A percentile compares a stretch with the other conserved stretches of the same genome.
Conservation (phyloP, 495 filamentous ascomycete genomes). For the Penicillium ucsense region DNA sequence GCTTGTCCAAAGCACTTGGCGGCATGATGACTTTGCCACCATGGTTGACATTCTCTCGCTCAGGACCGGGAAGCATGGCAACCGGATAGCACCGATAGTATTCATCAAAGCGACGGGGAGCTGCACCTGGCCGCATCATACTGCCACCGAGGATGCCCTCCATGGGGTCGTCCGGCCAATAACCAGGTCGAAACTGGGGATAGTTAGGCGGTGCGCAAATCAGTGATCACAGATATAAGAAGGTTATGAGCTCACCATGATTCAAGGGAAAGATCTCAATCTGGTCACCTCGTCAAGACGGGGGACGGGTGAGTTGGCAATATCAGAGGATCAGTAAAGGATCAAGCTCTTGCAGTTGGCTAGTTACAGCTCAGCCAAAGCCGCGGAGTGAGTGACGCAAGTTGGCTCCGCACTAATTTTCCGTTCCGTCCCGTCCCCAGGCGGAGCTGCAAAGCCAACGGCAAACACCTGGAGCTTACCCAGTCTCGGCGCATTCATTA, state of each 20-base stretch:
- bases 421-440: slow-evolving; percentile 33
- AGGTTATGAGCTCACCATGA: slow-evolving; percentile 18
- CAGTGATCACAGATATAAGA: not conserved
- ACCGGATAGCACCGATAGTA: slow-evolving; percentile 95
- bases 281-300: no score
- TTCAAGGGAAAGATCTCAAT: not conserved
- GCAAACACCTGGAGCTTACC: not conserved
- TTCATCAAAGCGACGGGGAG: slow-evolving; percentile 77
- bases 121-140: slow-evolving; percentile 30
- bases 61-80: slow-evolving; percentile 86
- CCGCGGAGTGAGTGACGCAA: slow-evolving; percentile 33
- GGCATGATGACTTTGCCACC: slow-evolving; percentile 97
- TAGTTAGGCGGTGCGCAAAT: slow-evolving; percentile 11
- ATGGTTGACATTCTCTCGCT: slow-evolving; percentile 83
- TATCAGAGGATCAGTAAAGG: no score
- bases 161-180: slow-evolving; percentile 49
- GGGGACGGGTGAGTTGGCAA: no score
- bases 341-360: not conserved
- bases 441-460: slow-evolving; percentile 2
- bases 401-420: slow-evolving; percentile 34
- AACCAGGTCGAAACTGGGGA: slow-evolving; percentile 41
- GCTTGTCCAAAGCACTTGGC: slow-evolving; percentile 87
- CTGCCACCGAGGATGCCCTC: slow-evolving; percentile 34
- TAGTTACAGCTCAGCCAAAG: not conserved
- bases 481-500: not conserved